These are phyloP conservation scores for Sugiyamaella marilandica DNA, from an alignment of 805 yeast species.

Conservation along the genomic window DNA sequence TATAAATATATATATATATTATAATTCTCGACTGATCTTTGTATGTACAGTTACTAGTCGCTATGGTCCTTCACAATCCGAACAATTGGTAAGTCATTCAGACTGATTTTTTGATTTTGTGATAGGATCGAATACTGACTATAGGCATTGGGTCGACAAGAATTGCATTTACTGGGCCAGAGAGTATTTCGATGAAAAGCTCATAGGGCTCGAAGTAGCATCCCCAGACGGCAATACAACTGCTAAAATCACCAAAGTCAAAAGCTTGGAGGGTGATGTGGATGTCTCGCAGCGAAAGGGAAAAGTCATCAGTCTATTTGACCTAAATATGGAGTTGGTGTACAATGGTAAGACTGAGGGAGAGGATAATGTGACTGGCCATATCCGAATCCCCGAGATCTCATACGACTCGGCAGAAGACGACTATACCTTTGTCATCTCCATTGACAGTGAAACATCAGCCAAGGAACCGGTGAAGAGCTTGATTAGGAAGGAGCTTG, in stretches of 20 bases:
- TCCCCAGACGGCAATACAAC: slow-evolving; percentile 28
- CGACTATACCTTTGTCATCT: slow-evolving; percentile 79
- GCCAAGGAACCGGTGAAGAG: slow-evolving; percentile 44
- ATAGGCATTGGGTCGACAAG: slow-evolving; percentile 95
- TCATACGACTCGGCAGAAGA: slow-evolving; percentile 86
- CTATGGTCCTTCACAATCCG: slow-evolving; percentile 93
- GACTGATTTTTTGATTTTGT: too few species aligned
- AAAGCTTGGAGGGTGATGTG: slow-evolving; percentile 85
- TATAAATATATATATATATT: neutral
- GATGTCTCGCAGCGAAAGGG: slow-evolving; percentile 98
- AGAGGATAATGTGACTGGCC: slow-evolving; percentile 53
- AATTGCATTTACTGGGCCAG: slow-evolving; percentile 92
- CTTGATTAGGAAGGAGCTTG: slow-evolving; percentile 48
- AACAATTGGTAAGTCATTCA: slow-evolving; percentile 62
- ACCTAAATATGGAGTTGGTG: slow-evolving; percentile 61
- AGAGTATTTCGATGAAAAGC: slow-evolving; percentile 60
- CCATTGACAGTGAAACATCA: slow-evolving; percentile 51
- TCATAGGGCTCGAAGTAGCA: slow-evolving; percentile 47
- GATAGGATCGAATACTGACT: neutral
- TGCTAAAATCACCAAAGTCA: slow-evolving; percentile 42
- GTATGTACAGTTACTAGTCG: neutral
- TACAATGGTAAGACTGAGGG: slow-evolving; percentile 45
- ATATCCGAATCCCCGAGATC: slow-evolving; percentile 81
- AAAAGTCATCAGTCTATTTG: slow-evolving; percentile 87
- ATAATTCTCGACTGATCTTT: neutral